phyloP scores from a whole-genome alignment of 768 basidiomycete genomes.

The Amanita jacksonii region DNA sequence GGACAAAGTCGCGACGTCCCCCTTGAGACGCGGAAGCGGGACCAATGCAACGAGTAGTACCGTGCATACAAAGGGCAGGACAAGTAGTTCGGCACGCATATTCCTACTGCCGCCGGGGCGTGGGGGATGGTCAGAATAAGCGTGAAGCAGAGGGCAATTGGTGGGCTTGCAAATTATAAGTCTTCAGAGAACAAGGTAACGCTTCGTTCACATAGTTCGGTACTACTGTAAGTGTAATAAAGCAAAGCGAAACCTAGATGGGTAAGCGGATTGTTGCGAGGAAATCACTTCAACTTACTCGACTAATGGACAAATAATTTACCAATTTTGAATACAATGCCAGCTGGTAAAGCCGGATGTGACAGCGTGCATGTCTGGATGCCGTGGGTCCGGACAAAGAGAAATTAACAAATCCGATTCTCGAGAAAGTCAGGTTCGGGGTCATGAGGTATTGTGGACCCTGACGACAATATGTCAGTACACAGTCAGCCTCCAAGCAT shows the following conservation, averaged over 20 bases:
- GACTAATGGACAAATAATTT: conserved; percentile 16
- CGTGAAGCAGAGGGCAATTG: not conserved
- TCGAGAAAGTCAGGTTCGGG: not conserved
- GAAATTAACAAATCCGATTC: not conserved
- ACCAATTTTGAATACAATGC: conserved; percentile 20
- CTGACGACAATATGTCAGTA: too few relatives aligned
- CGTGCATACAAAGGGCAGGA: conserved; percentile 36
- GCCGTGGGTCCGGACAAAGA: not conserved
- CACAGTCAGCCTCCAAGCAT: too few relatives aligned
- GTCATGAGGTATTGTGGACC: too few relatives aligned
- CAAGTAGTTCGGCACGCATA: conserved; percentile 29
- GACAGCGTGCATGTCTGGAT: not conserved
- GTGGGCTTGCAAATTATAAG: not conserved
- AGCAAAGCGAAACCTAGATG: not conserved
- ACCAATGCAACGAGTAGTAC: conserved; percentile 29
- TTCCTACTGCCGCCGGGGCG: not conserved
- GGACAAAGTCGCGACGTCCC: conserved; percentile 36
- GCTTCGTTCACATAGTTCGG: not conserved
- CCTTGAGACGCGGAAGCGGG: conserved; percentile 34
- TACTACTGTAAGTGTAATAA: not conserved
- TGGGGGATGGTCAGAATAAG: not conserved
- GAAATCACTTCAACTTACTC: not conserved
- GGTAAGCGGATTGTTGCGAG: not conserved
- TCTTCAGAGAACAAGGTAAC: not conserved
- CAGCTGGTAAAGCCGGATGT: not conserved